Percentiles rank a stretch among this genome's conserved stretches.
Evolutionary conservation across 768 basidiomycete genomes (phyloP).

Genomic region (Mycena olivaceomarginata): DNA sequence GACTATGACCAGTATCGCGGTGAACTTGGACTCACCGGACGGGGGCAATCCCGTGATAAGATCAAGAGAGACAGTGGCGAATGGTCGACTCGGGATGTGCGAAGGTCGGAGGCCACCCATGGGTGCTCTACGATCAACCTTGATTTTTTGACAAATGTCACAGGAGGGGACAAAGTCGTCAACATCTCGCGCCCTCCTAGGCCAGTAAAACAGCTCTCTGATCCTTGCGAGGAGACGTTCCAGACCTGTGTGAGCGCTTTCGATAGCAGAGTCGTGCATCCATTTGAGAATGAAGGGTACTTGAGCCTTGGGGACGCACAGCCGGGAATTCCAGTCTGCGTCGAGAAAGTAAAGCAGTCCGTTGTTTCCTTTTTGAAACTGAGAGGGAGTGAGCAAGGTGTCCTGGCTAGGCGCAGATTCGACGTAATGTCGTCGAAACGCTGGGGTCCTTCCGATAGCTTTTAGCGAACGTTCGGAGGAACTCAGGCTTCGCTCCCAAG

Average conservation of each 20-base stretch:
- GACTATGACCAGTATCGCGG: conserved; percentile 50
- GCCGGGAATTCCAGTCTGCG: conserved; percentile 11
- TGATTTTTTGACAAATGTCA: conserved; percentile 29
- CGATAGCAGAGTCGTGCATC: neutral
- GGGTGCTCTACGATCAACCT: neutral
- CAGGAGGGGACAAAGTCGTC: neutral
- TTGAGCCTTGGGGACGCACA: conserved; percentile 36
- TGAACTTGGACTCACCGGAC: conserved; percentile 45
- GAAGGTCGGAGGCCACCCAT: conserved; percentile 21
- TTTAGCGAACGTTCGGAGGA: neutral
- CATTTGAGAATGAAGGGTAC: conserved; percentile 31
- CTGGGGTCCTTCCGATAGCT: neutral
- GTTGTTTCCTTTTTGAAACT: conserved; percentile 14
- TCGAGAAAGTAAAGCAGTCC: conserved; percentile 32
- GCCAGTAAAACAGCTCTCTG: conserved; percentile 23
- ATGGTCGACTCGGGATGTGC: conserved; percentile 8
- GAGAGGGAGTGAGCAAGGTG: neutral
- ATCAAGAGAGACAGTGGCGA: conserved; percentile 9
- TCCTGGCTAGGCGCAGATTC: neutral
- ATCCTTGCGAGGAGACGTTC: neutral
- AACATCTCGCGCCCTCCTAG: neutral
- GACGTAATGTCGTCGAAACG: neutral
- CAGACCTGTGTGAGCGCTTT: neutral
- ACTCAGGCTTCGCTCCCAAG: neutral
- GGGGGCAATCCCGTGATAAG: conserved; percentile 6